Conservation (phyloP, 768 basidiomycete genomes). For the Auricularia cornea region DNA sequence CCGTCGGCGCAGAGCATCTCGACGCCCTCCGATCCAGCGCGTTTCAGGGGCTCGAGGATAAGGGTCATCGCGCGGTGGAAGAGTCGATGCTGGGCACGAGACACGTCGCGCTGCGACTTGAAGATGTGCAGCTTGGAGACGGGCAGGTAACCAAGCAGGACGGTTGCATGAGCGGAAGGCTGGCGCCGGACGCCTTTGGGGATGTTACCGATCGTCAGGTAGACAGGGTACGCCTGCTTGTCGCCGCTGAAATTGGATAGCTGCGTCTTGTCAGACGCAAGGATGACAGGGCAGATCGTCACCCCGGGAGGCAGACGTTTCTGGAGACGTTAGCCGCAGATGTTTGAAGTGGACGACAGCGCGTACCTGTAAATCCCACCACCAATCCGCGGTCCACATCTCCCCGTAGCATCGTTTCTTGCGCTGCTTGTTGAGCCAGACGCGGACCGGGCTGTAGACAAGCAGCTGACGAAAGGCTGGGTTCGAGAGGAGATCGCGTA, state of each 20-base stretch:
- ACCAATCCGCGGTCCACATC: conserved; percentile 32
- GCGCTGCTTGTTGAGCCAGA: conserved; percentile 13
- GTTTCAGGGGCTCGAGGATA: conserved; percentile 25
- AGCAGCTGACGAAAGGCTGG: conserved; percentile 21
- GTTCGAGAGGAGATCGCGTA: conserved; percentile 20
- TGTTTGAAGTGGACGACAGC: background rate
- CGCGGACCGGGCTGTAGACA: conserved; percentile 20
- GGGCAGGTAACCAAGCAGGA: conserved; percentile 34
- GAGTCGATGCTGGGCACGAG: conserved; percentile 20
- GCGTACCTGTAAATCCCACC: conserved; percentile 29
- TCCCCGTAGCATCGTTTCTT: conserved; percentile 23
- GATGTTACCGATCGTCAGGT: conserved; percentile 36
- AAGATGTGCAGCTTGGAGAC: conserved; percentile 25
- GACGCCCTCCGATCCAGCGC: conserved; percentile 25
- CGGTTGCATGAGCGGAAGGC: conserved; percentile 24
- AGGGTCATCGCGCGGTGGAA: conserved; percentile 32
- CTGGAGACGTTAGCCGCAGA: background rate
- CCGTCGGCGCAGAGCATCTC: conserved; percentile 32
- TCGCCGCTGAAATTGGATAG: conserved; percentile 28
- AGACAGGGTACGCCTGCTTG: conserved; percentile 39
- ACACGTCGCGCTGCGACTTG: conserved; percentile 38
- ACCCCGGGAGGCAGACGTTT: conserved; percentile 10
- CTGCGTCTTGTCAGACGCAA: conserved; percentile 39
- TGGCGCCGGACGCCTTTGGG: conserved; percentile 30
- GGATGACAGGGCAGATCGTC: conserved; percentile 34